Percentiles rank a stretch among this genome's conserved stretches.
Evolutionary conservation across 2,329 filamentous ascomycete genomes (phyloP).

Genomic region (Acephala macrosclerotiorum): DNA sequence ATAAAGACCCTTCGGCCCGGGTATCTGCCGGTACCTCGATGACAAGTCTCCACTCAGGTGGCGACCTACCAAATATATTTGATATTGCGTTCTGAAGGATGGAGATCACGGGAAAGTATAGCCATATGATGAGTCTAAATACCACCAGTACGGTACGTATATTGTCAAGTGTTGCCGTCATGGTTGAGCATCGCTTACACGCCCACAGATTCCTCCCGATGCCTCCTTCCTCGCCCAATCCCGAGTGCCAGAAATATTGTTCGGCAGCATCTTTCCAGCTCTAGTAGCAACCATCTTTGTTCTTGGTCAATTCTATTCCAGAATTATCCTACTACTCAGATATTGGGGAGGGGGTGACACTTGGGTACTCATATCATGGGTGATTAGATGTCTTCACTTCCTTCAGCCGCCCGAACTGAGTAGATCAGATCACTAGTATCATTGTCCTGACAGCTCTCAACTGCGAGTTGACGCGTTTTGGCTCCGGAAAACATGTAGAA

Average conservation of each 20-base stretch:
- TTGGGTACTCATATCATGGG: conserved; percentile 26
- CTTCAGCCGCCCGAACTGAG: background rate
- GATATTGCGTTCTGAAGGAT: no score
- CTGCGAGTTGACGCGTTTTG: conserved; percentile 16
- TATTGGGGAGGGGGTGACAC: conserved; percentile 22
- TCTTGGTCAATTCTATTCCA: conserved; percentile 25
- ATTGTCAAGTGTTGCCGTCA: no score
- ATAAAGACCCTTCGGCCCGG: no score
- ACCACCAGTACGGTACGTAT: no score
- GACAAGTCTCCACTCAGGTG: no score
- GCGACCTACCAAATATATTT: no score
- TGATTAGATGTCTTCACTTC: conserved; percentile 10
- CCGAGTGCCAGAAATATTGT: conserved; percentile 3
- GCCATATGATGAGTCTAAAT: no score
- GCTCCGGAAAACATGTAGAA: conserved; percentile 17
- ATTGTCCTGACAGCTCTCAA: conserved; percentile 20
- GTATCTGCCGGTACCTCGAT: no score
- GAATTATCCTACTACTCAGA: conserved; percentile 15
- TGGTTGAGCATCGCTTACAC: no score
- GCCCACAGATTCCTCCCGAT: no score
- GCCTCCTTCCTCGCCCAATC: background rate
- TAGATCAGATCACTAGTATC: background rate
- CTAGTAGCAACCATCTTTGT: conserved; percentile 24
- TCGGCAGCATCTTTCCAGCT: conserved; percentile 9
- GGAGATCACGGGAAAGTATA: no score